Conservation (phyloP, 1,284 basidiomycete species). For the Irpex rosettiformis region DNA sequence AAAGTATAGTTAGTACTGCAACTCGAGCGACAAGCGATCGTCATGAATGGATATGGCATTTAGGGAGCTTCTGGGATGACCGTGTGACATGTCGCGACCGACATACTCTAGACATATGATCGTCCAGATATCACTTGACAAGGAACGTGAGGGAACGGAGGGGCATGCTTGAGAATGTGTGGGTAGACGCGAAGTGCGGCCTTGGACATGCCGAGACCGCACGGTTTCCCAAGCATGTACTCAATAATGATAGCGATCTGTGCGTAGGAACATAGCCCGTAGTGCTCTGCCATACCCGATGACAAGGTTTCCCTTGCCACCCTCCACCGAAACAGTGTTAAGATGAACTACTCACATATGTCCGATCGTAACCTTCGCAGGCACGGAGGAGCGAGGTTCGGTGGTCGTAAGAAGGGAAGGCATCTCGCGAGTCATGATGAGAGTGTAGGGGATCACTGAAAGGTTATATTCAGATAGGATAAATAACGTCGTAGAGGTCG, state of each 20-base stretch:
- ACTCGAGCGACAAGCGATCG: background rate
- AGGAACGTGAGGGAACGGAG: background rate
- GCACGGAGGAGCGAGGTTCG: constrained; percentile 30
- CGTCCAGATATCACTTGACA: background rate
- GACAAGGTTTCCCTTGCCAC: too few species aligned
- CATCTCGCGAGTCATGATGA: constrained; percentile 25
- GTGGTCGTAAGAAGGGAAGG: constrained; percentile 24
- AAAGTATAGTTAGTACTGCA: background rate
- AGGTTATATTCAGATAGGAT: background rate
- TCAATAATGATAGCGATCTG: background rate
- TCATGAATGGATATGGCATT: background rate
- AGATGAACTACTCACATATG: constrained; percentile 61
- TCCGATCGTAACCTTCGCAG: constrained; percentile 55
- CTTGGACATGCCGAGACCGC: background rate
- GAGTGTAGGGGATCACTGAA: background rate
- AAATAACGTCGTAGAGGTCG: too few species aligned
- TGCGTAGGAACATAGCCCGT: too few species aligned
- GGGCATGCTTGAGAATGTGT: background rate
- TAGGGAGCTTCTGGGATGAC: background rate
- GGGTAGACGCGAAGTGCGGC: background rate
- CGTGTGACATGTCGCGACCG: background rate
- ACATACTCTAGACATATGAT: background rate
- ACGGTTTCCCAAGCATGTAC: background rate
- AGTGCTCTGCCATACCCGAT: too few species aligned
- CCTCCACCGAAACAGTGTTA: background rate